Percentiles rank a stretch among this genome's conserved stretches.
Conservation (phyloP, 2,329 filamentous ascomycete species). For the Pestalotiopsis fici region DNA sequence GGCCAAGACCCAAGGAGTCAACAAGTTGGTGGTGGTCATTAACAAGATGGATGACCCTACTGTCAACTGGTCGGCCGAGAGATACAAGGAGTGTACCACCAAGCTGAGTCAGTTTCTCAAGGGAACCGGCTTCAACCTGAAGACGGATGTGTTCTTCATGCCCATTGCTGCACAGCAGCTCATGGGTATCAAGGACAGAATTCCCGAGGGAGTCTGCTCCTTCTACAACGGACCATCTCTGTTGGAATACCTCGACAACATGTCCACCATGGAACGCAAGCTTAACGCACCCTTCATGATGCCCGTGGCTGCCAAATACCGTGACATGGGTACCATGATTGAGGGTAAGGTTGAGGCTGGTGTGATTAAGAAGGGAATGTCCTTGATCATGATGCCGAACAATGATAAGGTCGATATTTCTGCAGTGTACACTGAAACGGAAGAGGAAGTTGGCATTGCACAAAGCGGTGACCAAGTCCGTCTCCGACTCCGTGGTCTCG, state of each 20-base stretch:
- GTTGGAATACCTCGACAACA: slow-evolving; percentile 91
- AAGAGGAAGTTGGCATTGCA: slow-evolving; percentile 82
- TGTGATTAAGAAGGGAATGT: slow-evolving; percentile 87
- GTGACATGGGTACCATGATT: slow-evolving; percentile 95
- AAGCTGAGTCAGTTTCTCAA: slow-evolving; percentile 90
- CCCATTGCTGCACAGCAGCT: slow-evolving; percentile 90
- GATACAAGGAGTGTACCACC: slow-evolving; percentile 89
- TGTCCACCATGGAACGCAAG: slow-evolving; percentile 92
- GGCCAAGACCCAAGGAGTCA: slow-evolving; percentile 97
- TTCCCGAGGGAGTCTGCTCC: slow-evolving; percentile 72
- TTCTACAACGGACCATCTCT: slow-evolving; percentile 92
- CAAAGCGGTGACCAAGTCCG: slow-evolving; percentile 95
- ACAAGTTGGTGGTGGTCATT: slow-evolving; percentile 90
- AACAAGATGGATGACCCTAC: slow-evolving; percentile 99
- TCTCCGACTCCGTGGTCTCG: slow-evolving; percentile 86
- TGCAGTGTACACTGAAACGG: slow-evolving; percentile 90
- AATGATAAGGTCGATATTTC: slow-evolving; percentile 77
- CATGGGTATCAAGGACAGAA: slow-evolving; percentile 83
- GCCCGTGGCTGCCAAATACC: slow-evolving; percentile 94
- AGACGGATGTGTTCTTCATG: slow-evolving; percentile 93
- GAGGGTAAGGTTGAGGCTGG: slow-evolving; percentile 97
- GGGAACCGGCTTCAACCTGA: slow-evolving; percentile 89
- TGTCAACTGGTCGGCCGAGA: slow-evolving; percentile 91
- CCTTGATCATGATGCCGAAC: slow-evolving; percentile 94
- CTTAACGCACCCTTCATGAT: slow-evolving; percentile 99